These are phyloP conservation scores for Glebionis coronaria DNA, from an alignment of 129 eudicot species.

Conservation along the genomic window DNA sequence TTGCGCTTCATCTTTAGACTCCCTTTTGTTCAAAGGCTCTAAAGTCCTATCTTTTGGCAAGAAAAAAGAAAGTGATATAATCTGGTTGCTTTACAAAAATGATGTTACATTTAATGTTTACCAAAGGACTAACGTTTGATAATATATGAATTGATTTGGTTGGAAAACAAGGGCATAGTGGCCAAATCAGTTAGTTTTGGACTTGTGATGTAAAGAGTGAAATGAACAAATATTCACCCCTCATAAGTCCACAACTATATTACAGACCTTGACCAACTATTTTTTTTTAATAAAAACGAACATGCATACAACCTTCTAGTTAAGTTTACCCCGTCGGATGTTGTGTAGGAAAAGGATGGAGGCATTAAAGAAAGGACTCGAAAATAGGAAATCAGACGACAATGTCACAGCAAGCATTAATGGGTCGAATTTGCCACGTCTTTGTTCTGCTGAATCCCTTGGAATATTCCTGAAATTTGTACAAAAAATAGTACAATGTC, in stretches of 20 bases:
- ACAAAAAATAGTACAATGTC: too few relatives aligned
- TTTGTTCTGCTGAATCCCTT: too few relatives aligned
- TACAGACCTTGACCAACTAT: background rate
- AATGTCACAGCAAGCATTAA: conserved; percentile 27
- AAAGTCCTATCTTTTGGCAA: background rate
- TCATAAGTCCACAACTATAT: background rate
- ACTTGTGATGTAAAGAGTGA: background rate
- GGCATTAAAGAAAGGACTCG: conserved; percentile 82
- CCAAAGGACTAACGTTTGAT: background rate
- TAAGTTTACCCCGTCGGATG: background rate
- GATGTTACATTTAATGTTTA: background rate
- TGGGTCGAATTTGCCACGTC: too few relatives aligned
- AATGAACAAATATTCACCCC: background rate
- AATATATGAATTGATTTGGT: background rate
- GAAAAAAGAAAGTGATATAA: background rate
- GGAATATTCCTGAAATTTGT: too few relatives aligned
- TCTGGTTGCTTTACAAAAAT: background rate
- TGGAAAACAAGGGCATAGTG: background rate
- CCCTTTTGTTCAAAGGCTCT: background rate
- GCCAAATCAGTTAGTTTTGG: background rate
- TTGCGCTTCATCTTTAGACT: background rate
- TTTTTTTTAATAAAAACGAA: background rate
- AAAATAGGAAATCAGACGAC: conserved; percentile 60
- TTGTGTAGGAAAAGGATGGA: conserved; percentile 73
- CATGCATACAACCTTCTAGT: background rate